Percentiles rank a stretch among this genome's conserved stretches.
Evolutionary conservation across 2,329 filamentous ascomycete species (phyloP).

Genomic region (Botrytis elliptica): DNA sequence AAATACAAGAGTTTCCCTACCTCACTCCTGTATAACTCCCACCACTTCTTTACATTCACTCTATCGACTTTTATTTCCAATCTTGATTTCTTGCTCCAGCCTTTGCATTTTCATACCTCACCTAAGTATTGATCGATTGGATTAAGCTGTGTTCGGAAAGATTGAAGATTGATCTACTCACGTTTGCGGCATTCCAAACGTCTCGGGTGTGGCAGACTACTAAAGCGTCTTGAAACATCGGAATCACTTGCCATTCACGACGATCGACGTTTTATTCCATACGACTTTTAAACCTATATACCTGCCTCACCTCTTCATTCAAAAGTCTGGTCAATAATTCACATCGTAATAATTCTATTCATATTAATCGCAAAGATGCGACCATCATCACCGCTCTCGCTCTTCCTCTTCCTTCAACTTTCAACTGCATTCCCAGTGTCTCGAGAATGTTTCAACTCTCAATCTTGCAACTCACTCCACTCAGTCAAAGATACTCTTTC

Average conservation of each 20-base stretch:
- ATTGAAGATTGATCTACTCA: not conserved
- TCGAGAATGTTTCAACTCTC: constrained; percentile 7
- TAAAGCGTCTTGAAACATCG: not conserved
- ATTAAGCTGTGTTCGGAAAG: not conserved
- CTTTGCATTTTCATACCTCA: not conserved
- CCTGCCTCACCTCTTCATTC: not conserved
- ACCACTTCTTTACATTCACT: not conserved
- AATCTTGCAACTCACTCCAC: not conserved
- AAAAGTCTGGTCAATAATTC: not conserved
- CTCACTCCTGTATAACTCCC: not conserved
- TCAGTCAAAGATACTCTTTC: not conserved
- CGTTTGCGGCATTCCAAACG: constrained; percentile 11
- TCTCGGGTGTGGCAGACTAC: not conserved
- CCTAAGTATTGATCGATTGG: not conserved
- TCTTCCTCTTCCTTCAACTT: constrained; percentile 25
- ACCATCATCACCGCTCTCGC: constrained; percentile 17
- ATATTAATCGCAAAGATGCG: constrained; percentile 10
- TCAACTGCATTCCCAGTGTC: constrained; percentile 25
- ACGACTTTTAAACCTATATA: not conserved
- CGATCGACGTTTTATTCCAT: not conserved
- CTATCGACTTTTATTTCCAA: not conserved
- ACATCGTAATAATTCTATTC: not conserved
- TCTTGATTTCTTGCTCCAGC: not conserved
- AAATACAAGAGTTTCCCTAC: not conserved
- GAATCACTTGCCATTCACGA: not conserved